These are phyloP conservation scores for Gamsiella multidivaricata DNA, from an alignment of 192 early-diverging fungal genomes.

Conservation along the genomic window DNA sequence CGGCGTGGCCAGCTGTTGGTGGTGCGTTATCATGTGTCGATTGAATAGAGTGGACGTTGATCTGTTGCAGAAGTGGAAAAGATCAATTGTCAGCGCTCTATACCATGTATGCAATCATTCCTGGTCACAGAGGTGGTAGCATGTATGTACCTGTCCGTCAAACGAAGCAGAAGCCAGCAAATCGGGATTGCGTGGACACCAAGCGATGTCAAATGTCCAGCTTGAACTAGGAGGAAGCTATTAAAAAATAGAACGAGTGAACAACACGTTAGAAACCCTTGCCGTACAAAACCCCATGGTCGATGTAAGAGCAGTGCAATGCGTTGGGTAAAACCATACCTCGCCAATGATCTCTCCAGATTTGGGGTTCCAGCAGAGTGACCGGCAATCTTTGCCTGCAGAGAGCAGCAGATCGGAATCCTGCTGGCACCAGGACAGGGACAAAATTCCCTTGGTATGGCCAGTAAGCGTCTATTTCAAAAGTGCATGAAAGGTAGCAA, in stretches of 20 bases:
- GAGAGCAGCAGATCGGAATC: slow-evolving; percentile 93
- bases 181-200: slow-evolving; percentile 96
- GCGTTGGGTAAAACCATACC: slow-evolving; percentile 31
- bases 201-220: slow-evolving; percentile 97
- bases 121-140: too few relatives aligned
- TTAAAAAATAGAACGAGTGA: neutral
- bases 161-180: slow-evolving; percentile 88
- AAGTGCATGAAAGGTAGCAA: too few relatives aligned
- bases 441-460: slow-evolving; percentile 91
- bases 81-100: too few relatives aligned
- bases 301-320: too few relatives aligned
- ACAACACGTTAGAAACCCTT: too few relatives aligned
- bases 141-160: slow-evolving; percentile 88
- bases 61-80: slow-evolving; percentile 54
- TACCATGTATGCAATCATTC: neutral
- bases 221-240: slow-evolving; percentile 81
- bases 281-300: too few relatives aligned
- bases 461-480: slow-evolving; percentile 71
- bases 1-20: slow-evolving; percentile 5
- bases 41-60: slow-evolving; percentile 87
- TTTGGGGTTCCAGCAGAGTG: slow-evolving; percentile 92
- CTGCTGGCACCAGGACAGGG: slow-evolving; percentile 94
- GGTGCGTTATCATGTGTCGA: slow-evolving; percentile 55
- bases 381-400: slow-evolving; percentile 95
- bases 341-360: slow-evolving; percentile 89